phyloP scores from a whole-genome alignment of 352 stramenopile species.

The Blastocystis hominis region DNA sequence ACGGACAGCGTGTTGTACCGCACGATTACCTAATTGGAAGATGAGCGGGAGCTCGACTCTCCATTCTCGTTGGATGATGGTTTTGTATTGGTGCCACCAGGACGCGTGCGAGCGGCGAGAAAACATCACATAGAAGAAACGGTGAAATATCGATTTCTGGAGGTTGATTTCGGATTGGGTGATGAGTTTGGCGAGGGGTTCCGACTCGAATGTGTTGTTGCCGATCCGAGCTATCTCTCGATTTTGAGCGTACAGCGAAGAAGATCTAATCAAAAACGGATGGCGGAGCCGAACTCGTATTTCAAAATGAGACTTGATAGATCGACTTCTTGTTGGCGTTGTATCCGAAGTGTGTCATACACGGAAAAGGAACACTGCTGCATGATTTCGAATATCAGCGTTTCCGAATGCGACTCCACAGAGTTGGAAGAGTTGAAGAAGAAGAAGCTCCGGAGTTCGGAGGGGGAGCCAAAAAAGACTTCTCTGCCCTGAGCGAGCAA shows the following conservation, averaged over 20 bases:
- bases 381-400: not conserved
- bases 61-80: not conserved
- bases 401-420: not conserved
- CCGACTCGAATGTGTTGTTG: not conserved
- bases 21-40: not conserved
- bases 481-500: not conserved
- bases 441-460: not conserved
- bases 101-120: not conserved
- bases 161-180: not conserved
- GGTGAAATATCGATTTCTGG: not conserved
- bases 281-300: not conserved
- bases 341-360: not conserved
- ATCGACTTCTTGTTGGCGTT: not conserved
- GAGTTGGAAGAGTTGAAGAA: not conserved
- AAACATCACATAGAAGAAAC: constrained; percentile 29
- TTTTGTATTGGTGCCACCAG: constrained; percentile 3
- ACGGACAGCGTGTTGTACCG: not conserved
- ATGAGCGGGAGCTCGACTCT: not conserved
- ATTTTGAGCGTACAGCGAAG: not conserved
- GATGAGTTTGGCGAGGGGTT: not conserved
- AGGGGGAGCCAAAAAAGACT: not conserved
- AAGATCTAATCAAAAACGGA: not conserved
- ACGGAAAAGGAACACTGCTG: not conserved
- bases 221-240: not conserved
- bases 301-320: not conserved